These are phyloP conservation scores for Echinochloa phyllopogon DNA, from an alignment of 176 grass and related monocot genomes.

Conservation along the genomic window DNA sequence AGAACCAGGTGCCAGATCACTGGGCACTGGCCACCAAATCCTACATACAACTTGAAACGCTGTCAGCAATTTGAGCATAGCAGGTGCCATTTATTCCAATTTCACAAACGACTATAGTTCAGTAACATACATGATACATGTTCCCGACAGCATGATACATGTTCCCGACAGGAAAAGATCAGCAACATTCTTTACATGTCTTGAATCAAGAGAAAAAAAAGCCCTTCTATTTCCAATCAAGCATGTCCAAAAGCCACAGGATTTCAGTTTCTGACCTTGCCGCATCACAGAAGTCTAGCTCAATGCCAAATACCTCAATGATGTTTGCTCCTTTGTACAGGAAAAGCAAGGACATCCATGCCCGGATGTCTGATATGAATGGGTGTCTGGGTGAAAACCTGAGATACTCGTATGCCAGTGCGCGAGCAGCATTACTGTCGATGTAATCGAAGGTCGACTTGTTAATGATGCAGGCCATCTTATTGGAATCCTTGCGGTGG, in stretches of 20 bases:
- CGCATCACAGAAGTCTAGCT: conserved; percentile 83
- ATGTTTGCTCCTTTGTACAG: conserved; percentile 42
- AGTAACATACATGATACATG: neutral
- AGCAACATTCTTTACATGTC: conserved; percentile 48
- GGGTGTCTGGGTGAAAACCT: conserved; percentile 73
- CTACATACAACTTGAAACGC: too few relatives aligned
- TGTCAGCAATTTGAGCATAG: neutral
- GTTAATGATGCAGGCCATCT: conserved; percentile 68
- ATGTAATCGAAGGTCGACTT: conserved; percentile 79
- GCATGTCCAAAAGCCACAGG: conserved; percentile 84
- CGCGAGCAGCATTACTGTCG: conserved; percentile 56
- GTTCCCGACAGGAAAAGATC: conserved; percentile 16
- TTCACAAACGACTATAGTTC: neutral
- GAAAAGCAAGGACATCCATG: conserved; percentile 81
- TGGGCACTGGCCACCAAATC: too few relatives aligned
- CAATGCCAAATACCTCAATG: conserved; percentile 77
- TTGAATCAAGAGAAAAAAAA: neutral
- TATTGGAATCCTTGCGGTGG: conserved; percentile 66
- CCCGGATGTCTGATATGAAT: conserved; percentile 78
- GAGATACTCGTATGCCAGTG: conserved; percentile 80
- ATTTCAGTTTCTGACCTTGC: conserved; percentile 71
- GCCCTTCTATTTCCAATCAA: conserved; percentile 76
- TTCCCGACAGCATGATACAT: conserved; percentile 22
- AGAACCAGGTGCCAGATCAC: too few relatives aligned
- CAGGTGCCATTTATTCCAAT: conserved; percentile 15